phyloP scores from a whole-genome alignment of 768 basidiomycete species.

The Phlebiopsis flavidoalba region DNA sequence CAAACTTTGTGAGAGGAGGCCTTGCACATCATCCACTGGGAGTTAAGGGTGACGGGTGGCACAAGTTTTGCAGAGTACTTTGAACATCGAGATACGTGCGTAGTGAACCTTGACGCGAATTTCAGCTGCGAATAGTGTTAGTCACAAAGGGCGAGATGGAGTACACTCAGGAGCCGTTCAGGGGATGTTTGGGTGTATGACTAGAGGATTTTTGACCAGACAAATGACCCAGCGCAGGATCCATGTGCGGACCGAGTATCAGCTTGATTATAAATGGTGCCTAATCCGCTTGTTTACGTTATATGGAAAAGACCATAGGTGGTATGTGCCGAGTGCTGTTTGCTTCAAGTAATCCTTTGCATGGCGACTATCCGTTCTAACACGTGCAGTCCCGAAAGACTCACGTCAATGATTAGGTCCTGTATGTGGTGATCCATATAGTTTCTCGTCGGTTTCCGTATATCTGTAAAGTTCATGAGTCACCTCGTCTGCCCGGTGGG shows the following conservation, averaged over 20 bases:
- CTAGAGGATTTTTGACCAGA: background rate
- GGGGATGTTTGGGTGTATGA: background rate
- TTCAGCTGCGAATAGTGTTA: constrained; percentile 46
- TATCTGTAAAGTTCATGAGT: constrained; percentile 47
- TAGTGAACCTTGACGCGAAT: constrained; percentile 86
- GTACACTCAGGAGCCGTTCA: background rate
- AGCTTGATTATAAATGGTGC: too few relatives aligned
- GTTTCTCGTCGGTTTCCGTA: constrained; percentile 95
- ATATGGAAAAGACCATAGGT: too few relatives aligned
- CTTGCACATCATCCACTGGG: constrained; percentile 86
- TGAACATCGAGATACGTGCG: constrained; percentile 68
- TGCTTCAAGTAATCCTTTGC: too few relatives aligned
- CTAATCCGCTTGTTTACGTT: too few relatives aligned
- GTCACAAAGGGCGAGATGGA: background rate
- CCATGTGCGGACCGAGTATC: too few relatives aligned
- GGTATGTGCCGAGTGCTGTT: too few relatives aligned
- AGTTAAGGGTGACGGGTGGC: constrained; percentile 46
- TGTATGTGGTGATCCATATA: constrained; percentile 95
- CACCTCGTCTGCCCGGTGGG: too few relatives aligned
- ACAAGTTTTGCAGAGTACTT: constrained; percentile 66
- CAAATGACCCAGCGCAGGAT: background rate
- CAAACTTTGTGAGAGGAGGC: constrained; percentile 64
- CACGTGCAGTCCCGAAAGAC: background rate
- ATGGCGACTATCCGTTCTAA: background rate
- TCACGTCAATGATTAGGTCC: constrained; percentile 76